Conservation (phyloP, 768 basidiomycete genomes). For the Collybia sp. region DNA sequence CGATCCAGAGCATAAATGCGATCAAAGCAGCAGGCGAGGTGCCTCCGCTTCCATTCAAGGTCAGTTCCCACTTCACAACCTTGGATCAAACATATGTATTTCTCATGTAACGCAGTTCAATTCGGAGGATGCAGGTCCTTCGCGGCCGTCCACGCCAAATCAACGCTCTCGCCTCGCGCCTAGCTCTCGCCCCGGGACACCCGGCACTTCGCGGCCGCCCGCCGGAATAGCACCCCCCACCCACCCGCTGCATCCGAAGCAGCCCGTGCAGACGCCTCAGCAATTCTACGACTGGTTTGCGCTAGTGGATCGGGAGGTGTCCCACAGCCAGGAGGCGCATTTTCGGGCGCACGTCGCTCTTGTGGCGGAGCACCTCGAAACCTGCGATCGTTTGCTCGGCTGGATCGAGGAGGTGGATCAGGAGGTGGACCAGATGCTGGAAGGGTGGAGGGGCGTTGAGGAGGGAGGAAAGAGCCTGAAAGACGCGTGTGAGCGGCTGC, state of each 20-base stretch:
- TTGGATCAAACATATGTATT: constrained; percentile 2
- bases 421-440: constrained; percentile 78
- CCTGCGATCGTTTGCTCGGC: constrained; percentile 72
- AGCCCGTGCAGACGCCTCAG: constrained; percentile 84
- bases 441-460: constrained; percentile 84
- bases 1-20: constrained; percentile 57
- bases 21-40: constrained; percentile 61
- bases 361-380: constrained; percentile 70
- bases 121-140: constrained; percentile 21
- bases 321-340: constrained; percentile 91
- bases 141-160: constrained; percentile 34
- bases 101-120: constrained; percentile 21
- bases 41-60: constrained; percentile 71
- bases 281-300: constrained; percentile 98
- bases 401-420: constrained; percentile 68
- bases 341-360: constrained; percentile 82
- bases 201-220: constrained; percentile 15
- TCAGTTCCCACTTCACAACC: constrained; percentile 1
- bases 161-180: constrained; percentile 20
- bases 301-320: constrained; percentile 82
- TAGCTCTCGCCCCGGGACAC: constrained; percentile 37
- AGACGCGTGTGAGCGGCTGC: constrained; percentile 82
- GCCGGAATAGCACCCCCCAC: constrained; percentile 8
- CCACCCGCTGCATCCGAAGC: constrained; percentile 67
- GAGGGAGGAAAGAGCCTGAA: constrained; percentile 90